Percentiles rank a stretch among this genome's conserved stretches.
Conservation (phyloP, 768 basidiomycete species). For the Macrolepiota fuliginosa region DNA sequence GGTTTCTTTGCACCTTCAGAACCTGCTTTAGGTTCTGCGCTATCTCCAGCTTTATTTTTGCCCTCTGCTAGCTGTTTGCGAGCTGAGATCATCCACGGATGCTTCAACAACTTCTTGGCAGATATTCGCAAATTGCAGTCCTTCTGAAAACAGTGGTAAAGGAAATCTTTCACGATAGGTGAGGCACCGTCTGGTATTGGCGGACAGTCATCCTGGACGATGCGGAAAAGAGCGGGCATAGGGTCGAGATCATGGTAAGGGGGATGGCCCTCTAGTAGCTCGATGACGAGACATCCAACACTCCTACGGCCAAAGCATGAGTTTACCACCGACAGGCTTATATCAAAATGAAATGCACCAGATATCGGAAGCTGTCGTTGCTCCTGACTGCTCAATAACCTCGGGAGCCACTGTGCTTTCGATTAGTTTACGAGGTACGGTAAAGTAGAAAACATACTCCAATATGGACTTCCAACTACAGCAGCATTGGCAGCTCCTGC, state of each 20-base stretch:
- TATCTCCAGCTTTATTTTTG: conserved; percentile 29
- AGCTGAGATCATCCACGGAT: conserved; percentile 94
- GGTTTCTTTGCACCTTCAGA: conserved; percentile 42
- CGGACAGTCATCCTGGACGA: conserved; percentile 97
- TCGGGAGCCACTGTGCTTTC: conserved; percentile 85
- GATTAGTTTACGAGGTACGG: conserved; percentile 9
- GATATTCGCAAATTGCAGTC: conserved; percentile 93
- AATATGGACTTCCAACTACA: conserved; percentile 97
- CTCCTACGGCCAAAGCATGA: conserved; percentile 43
- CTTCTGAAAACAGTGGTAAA: conserved; percentile 98
- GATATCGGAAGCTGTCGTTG: conserved; percentile 95
- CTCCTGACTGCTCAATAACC: conserved; percentile 97
- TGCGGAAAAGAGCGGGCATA: conserved; percentile 97
- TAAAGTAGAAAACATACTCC: conserved; percentile 63
- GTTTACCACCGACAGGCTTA: background rate
- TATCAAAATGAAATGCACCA: conserved; percentile 40
- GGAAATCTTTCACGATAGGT: conserved; percentile 93
- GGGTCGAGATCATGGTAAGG: conserved; percentile 96
- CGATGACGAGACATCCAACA: conserved; percentile 97
- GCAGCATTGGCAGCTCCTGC: conserved; percentile 81
- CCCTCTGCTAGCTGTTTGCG: conserved; percentile 65
- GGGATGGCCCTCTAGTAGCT: conserved; percentile 86
- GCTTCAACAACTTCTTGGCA: conserved; percentile 87
- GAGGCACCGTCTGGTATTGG: conserved; percentile 95
- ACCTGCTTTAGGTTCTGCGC: conserved; percentile 31